Conservation (phyloP, 2,329 filamentous ascomycete genomes). For the Atkinsonella hypoxylon region DNA sequence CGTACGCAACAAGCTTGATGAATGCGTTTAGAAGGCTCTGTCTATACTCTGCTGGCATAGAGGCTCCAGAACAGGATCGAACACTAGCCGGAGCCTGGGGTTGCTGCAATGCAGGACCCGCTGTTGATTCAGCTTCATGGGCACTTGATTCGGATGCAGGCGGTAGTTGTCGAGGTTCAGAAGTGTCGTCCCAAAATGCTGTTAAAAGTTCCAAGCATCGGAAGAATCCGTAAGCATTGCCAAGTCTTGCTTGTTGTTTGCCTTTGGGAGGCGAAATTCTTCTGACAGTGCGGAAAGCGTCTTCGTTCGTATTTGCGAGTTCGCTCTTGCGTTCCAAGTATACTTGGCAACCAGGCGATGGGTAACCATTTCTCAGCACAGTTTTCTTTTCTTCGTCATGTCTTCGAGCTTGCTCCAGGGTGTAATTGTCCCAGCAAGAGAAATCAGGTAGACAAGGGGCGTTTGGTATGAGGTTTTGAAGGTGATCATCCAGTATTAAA, state of each 20-base stretch:
- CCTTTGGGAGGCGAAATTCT: constrained; percentile 43
- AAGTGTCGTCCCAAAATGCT: constrained; percentile 50
- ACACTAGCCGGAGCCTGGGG: constrained; percentile 7
- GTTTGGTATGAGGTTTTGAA: constrained; percentile 41
- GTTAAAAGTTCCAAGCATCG: constrained; percentile 48
- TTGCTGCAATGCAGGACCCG: constrained; percentile 8
- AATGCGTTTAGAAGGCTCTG: constrained; percentile 46
- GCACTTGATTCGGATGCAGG: constrained; percentile 21
- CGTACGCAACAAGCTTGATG: constrained; percentile 52
- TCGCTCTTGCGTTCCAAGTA: constrained; percentile 48
- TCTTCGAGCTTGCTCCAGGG: constrained; percentile 35
- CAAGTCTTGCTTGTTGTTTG: constrained; percentile 40
- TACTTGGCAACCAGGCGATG: constrained; percentile 43
- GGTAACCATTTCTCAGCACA: constrained; percentile 38
- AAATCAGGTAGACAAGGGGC: constrained; percentile 41
- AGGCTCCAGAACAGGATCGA: constrained; percentile 37
- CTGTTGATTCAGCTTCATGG: constrained; percentile 8
- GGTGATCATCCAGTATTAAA: constrained; percentile 36
- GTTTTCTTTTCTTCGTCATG: constrained; percentile 35
- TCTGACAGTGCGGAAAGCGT: constrained; percentile 49
- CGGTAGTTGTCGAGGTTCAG: constrained; percentile 21
- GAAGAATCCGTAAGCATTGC: constrained; percentile 55
- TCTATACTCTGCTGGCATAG: constrained; percentile 47
- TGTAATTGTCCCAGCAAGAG: constrained; percentile 36
- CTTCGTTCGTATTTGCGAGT: constrained; percentile 42